Evolutionary conservation across 257 asterid genomes (phyloP).

Genomic region (Solanum bulbocastanum): DNA sequence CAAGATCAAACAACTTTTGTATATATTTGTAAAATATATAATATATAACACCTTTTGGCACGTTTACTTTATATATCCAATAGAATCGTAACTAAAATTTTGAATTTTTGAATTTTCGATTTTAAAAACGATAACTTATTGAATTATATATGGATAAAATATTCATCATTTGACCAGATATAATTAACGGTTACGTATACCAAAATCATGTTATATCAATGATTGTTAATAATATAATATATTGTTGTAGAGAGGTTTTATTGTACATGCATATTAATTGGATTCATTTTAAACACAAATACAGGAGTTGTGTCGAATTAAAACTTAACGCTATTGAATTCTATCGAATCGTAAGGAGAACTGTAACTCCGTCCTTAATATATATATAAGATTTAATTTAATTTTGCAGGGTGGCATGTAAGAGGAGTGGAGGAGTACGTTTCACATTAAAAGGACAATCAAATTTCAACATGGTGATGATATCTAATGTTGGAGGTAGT

Average conservation of each 20-base stretch:
- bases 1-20: not conserved
- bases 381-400: not conserved
- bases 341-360: not conserved
- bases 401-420: conserved; percentile 42
- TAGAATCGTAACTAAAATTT: not conserved
- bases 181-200: not conserved
- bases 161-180: not conserved
- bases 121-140: not conserved
- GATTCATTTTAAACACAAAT: not conserved
- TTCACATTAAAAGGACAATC: conserved; percentile 57
- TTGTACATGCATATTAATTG: not conserved
- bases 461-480: conserved; percentile 56
- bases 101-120: not conserved
- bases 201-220: not conserved
- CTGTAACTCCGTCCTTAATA: not conserved
- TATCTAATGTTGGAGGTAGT: conserved; percentile 59
- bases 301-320: not conserved
- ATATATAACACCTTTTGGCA: not conserved
- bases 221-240: not conserved
- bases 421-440: conserved; percentile 59
- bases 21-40: too few species aligned
- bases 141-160: not conserved
- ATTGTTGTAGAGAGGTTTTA: not conserved
- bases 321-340: not conserved
- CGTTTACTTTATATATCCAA: not conserved